Percentiles rank a stretch among this genome's conserved stretches.
These are phyloP conservation scores for Colletotrichum zoysiae DNA, from an alignment of 2,329 filamentous ascomycete species.

Conservation along the genomic window DNA sequence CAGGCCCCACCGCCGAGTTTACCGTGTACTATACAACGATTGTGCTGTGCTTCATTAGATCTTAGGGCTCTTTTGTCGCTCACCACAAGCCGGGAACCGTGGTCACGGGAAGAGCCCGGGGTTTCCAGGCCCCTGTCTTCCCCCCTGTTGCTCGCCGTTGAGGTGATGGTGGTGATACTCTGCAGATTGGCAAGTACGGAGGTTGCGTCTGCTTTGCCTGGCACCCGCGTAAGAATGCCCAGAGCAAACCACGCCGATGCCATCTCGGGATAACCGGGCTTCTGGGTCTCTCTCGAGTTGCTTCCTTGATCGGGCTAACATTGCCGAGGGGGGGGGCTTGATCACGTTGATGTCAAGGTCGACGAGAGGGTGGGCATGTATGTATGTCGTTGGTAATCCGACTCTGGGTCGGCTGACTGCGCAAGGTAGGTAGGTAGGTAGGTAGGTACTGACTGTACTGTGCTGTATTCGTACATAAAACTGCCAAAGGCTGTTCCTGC, in stretches of 20 bases:
- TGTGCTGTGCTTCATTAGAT: conserved; percentile 28
- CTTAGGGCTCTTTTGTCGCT: conserved; percentile 25
- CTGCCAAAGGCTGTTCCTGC: conserved; percentile 22
- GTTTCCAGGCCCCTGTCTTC: conserved; percentile 6
- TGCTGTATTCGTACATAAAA: neutral
- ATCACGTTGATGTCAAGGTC: conserved; percentile 13
- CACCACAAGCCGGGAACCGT: conserved; percentile 11
- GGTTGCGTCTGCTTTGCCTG: neutral
- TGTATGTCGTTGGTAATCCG: conserved; percentile 30
- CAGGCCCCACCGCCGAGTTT: conserved; percentile 31
- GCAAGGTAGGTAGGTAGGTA: conserved; percentile 9
- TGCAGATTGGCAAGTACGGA: neutral
- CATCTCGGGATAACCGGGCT: neutral
- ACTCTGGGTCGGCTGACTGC: conserved; percentile 11
- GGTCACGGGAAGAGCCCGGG: conserved; percentile 31
- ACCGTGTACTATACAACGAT: conserved; percentile 12
- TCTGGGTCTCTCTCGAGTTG: neutral
- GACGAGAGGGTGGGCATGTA: conserved; percentile 21
- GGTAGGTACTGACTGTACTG: neutral
- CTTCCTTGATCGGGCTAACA: neutral
- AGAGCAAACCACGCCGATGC: neutral
- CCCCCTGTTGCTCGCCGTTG: conserved; percentile 10
- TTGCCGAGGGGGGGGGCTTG: neutral
- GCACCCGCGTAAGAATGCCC: neutral
- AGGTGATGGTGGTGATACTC: neutral